Percentiles rank a stretch among this genome's conserved stretches.
Conservation (phyloP, 495 filamentous ascomycete genomes). For the Glutinoglossum americanum region DNA sequence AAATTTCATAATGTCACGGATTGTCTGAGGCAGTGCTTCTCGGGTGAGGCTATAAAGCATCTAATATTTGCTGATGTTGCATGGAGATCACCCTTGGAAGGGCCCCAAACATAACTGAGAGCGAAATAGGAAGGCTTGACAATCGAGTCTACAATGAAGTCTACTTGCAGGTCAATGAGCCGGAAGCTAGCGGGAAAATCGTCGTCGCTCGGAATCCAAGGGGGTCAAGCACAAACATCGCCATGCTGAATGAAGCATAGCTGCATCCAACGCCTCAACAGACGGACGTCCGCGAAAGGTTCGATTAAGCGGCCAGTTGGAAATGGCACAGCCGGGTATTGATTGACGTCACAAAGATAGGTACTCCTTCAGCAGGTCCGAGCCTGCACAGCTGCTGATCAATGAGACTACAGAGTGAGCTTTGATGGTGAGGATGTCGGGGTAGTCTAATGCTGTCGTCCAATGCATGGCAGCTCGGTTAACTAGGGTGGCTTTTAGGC, state of each 20-base stretch:
- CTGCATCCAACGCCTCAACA: constrained; percentile 1
- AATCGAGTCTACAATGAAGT: too few species aligned
- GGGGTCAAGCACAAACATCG: neutral
- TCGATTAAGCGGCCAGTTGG: constrained; percentile 1
- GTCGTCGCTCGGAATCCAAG: neutral
- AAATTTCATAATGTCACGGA: constrained; percentile 5
- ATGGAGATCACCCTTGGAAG: too few species aligned
- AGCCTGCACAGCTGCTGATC: too few species aligned
- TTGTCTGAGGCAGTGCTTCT: neutral
- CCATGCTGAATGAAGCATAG: neutral
- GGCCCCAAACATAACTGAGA: constrained; percentile 9
- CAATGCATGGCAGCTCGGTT: too few species aligned
- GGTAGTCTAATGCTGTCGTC: too few species aligned
- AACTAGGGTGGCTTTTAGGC: too few species aligned
- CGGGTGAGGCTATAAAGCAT: neutral
- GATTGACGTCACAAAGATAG: constrained; percentile 1
- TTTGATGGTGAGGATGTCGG: too few species aligned
- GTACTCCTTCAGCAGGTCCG: too few species aligned
- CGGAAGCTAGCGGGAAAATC: too few species aligned
- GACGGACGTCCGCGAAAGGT: constrained; percentile 1
- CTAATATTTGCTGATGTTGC: neutral
- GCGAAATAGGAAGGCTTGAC: constrained; percentile 3
- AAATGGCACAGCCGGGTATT: neutral
- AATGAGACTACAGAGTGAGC: too few species aligned
- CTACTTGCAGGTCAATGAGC: too few species aligned